Conservation (phyloP, 2,329 filamentous ascomycete genomes). For the Alternaria metachromatica region DNA sequence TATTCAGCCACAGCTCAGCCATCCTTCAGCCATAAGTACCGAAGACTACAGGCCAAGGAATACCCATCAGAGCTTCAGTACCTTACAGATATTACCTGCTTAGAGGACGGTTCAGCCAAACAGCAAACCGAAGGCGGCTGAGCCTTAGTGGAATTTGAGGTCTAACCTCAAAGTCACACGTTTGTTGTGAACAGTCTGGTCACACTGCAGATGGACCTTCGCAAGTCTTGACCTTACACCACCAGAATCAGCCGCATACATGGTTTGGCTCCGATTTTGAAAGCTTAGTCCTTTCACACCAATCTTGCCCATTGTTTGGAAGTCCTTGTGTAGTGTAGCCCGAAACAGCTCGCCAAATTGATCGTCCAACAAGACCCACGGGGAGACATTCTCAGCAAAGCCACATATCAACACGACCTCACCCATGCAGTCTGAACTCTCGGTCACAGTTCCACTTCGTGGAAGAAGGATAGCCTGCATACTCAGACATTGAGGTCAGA, state of each 20-base stretch:
- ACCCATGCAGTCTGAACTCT: background rate
- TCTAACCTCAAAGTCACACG: background rate
- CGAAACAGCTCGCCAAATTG: background rate
- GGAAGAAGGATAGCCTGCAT: no score
- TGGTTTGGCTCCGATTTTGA: no score
- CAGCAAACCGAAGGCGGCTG: no score
- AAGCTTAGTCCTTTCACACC: background rate
- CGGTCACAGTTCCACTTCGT: no score
- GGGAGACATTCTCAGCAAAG: background rate
- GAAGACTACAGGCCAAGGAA: no score
- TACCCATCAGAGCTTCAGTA: no score
- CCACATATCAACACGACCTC: background rate
- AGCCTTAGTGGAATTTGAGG: background rate
- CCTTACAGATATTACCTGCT: no score
- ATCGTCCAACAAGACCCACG: background rate
- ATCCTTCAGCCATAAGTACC: no score
- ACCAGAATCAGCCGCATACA: background rate
- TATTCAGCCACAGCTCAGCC: no score
- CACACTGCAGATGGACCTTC: background rate
- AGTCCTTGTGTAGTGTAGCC: background rate
- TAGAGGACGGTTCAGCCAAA: no score
- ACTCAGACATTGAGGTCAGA: no score
- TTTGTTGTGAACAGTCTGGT: background rate
- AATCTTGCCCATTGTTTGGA: background rate
- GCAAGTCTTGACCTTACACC: background rate